These are phyloP conservation scores for Primulina huaijiensis DNA, from an alignment of 257 asterid genomes.

Conservation along the genomic window DNA sequence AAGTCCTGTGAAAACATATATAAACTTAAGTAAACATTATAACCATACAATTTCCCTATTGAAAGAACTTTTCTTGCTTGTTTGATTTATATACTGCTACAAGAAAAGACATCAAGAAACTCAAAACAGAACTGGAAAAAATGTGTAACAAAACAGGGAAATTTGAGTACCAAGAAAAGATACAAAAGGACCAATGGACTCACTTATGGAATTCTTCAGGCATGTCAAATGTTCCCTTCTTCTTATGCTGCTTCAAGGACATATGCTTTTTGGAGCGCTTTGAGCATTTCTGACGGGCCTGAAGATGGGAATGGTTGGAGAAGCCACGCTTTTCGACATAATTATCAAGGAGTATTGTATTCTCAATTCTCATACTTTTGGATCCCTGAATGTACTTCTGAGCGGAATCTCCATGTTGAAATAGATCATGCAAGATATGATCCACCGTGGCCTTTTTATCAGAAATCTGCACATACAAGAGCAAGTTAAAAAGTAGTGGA, in stretches of 20 bases:
- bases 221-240: slow-evolving; percentile 54
- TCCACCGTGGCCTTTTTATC: slow-evolving; percentile 42
- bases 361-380: slow-evolving; percentile 61
- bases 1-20: neutral
- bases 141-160: neutral
- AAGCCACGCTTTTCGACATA: slow-evolving; percentile 41
- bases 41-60: neutral
- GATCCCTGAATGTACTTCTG: slow-evolving; percentile 80
- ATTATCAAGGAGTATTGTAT: slow-evolving; percentile 84
- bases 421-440: slow-evolving; percentile 62
- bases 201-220: slow-evolving; percentile 65
- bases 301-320: slow-evolving; percentile 28
- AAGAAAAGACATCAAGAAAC: too few species aligned
- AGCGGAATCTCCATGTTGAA: slow-evolving; percentile 79
- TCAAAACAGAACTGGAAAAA: neutral
- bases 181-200: slow-evolving; percentile 30
- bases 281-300: slow-evolving; percentile 41
- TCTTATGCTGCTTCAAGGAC: slow-evolving; percentile 72
- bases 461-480: slow-evolving; percentile 38
- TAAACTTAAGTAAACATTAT: too few species aligned
- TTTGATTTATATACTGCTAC: too few species aligned
- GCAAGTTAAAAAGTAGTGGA: slow-evolving; percentile 2
- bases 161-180: neutral
- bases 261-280: slow-evolving; percentile 75
- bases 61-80: neutral